Conservation (phyloP, 2,329 filamentous ascomycete species). For the Achaetomium macrosporum region DNA sequence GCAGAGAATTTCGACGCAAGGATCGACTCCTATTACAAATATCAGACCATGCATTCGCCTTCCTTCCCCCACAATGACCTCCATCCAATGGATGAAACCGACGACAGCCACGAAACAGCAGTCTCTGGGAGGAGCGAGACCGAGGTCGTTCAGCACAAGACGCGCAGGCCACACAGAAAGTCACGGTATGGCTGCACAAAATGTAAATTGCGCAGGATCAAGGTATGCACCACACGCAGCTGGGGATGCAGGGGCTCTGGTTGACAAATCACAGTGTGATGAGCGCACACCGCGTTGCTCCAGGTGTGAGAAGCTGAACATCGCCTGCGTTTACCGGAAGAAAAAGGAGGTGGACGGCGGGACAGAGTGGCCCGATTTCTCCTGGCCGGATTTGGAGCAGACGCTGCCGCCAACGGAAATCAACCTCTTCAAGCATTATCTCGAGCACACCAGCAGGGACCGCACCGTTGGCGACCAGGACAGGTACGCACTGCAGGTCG, state of each 20-base stretch:
- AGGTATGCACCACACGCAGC: slow-evolving; percentile 24
- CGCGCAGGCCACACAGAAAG: slow-evolving; percentile 28
- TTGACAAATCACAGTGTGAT: slow-evolving; percentile 28
- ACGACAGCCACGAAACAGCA: neutral
- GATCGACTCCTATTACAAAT: too few species aligned
- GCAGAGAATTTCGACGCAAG: too few species aligned
- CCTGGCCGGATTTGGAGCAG: slow-evolving; percentile 4
- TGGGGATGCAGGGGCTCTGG: too few species aligned
- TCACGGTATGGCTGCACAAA: slow-evolving; percentile 31
- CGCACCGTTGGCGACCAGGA: slow-evolving; percentile 34
- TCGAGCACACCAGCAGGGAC: slow-evolving; percentile 36
- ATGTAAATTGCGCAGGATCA: slow-evolving; percentile 33
- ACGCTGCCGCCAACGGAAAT: slow-evolving; percentile 30
- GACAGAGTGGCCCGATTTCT: slow-evolving; percentile 8
- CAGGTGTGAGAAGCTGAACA: slow-evolving; percentile 29
- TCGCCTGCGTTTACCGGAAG: slow-evolving; percentile 28
- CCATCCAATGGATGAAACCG: neutral
- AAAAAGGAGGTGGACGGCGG: slow-evolving; percentile 3
- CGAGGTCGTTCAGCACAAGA: slow-evolving; percentile 10
- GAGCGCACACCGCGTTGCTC: slow-evolving; percentile 31
- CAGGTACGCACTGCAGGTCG: slow-evolving; percentile 36
- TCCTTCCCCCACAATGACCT: too few species aligned
- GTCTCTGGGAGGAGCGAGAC: neutral
- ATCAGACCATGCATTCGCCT: too few species aligned
- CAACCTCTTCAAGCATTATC: slow-evolving; percentile 36